Base-by-base conservation (phyloP, 2,329 filamentous ascomycete species). In the Aciculosporium take region DNA sequence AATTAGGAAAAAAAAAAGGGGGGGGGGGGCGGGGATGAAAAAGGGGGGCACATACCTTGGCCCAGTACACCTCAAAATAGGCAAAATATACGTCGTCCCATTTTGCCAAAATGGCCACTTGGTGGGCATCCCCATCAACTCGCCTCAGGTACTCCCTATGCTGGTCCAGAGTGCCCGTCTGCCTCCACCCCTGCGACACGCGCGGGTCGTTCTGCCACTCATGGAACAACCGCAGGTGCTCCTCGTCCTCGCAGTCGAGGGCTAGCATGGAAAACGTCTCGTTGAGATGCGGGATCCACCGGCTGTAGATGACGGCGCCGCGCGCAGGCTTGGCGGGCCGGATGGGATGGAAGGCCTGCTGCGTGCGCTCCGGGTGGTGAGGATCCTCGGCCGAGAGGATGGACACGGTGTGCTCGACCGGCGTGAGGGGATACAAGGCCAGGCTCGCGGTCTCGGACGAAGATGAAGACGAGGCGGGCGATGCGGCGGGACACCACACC, bases 1-100 rank as follows among this genome's bases (percentile, higher is more conserved):
- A n/a, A n/a, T n/a, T n/a, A n/a, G n/a, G n/a, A n/a, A n/a, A n/a
- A n/a, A n/a, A n/a, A n/a, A n/a, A n/a, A n/a, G n/a, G n/a, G n/a
- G n/a, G n/a, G n/a, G n/a, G n/a, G n/a, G n/a, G n/a, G n/a, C n/a
- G n/a, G n/a, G n/a, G n/a, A n/a, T n/a, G n/a, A n/a, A n/a, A n/a
- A n/a, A n/a, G n/a, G n/a, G n/a, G n/a, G n/a, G n/a, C n/a, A n/a
- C n/a, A n/a, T n/a, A n/a, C 53, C 39, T 72, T 73, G 49, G 76
- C 79, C 81, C 81, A 88, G 58, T 87, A 87, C 0, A 86, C 66
- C 57, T 87, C 82, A 51, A 81, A 85, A 55, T 86, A 86, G 0
- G 80, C 75, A 54, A 86, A 86, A 15, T 66, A 70, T 2, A 67
- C 68, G n/a, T 79, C 76, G 42, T 86, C 71, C 52, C 84, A 86